These are phyloP conservation scores for Aspergillus sp. DNA, from an alignment of 2,329 filamentous ascomycete genomes.

Conservation along the genomic window DNA sequence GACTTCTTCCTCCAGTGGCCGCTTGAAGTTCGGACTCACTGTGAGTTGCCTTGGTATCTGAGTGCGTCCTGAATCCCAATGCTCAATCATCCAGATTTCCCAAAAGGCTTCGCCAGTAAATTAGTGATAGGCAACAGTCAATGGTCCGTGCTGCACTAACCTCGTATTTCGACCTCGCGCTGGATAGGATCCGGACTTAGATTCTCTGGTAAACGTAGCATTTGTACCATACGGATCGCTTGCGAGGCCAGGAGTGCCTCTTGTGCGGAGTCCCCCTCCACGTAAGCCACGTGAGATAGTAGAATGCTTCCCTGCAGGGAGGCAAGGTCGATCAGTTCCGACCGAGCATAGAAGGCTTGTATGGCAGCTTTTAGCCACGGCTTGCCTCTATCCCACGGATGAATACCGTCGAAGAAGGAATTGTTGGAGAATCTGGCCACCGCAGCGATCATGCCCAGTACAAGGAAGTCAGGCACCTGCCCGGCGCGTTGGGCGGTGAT, in stretches of 20 bases:
- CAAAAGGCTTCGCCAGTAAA: constrained; percentile 1
- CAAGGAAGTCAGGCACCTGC: constrained; percentile 2
- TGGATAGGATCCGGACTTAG: constrained; percentile 6
- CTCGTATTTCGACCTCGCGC: constrained; percentile 11
- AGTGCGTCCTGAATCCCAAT: constrained; percentile 7
- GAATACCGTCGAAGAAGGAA: constrained; percentile 4
- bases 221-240: constrained; percentile 11
- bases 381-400: constrained; percentile 7
- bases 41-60: constrained; percentile 6
- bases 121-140: not conserved
- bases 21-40: not conserved
- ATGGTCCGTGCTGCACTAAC: not conserved
- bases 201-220: constrained; percentile 7
- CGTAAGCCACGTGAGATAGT: constrained; percentile 2
- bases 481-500: constrained; percentile 5
- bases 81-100: constrained; percentile 11
- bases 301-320: constrained; percentile 8
- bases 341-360: constrained; percentile 5
- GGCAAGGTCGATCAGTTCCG: not conserved
- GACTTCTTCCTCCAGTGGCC: constrained; percentile 6
- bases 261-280: constrained; percentile 6
- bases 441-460: constrained; percentile 9
- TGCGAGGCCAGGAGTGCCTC: constrained; percentile 8
- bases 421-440: constrained; percentile 10
- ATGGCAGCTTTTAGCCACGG: constrained; percentile 4